phyloP scores from a whole-genome alignment of 192 early-diverging fungal genomes.

The Physocladia obscura region DNA sequence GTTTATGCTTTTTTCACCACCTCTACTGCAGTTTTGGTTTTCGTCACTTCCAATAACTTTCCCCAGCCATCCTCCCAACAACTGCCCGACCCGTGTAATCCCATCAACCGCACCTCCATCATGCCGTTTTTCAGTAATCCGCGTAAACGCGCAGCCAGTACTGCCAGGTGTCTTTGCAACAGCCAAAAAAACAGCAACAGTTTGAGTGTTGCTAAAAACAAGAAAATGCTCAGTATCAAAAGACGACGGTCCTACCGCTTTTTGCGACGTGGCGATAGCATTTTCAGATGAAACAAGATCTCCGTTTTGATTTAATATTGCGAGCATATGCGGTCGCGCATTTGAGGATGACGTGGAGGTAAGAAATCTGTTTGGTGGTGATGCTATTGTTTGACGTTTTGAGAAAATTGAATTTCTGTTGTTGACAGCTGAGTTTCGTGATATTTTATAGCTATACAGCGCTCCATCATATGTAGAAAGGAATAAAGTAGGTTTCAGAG shows the following conservation, averaged over 20 bases:
- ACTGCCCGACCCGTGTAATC: neutral
- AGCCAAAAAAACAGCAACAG: neutral
- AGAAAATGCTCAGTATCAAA: neutral
- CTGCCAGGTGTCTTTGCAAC: neutral
- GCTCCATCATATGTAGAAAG: neutral
- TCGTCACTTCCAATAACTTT: too few relatives aligned
- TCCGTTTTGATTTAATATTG: conserved; percentile 6
- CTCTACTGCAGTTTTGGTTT: neutral
- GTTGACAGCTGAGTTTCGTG: neutral
- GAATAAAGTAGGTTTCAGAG: neutral
- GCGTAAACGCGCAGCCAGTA: too few relatives aligned
- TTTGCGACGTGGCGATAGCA: too few relatives aligned
- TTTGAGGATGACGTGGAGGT: neutral
- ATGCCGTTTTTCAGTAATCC: neutral
- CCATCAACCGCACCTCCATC: neutral
- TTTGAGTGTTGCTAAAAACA: neutral
- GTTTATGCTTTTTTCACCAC: neutral
- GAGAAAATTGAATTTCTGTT: too few relatives aligned
- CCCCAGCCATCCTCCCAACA: too few relatives aligned
- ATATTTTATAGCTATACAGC: neutral
- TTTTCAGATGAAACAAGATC: neutral
- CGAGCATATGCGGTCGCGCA: neutral
- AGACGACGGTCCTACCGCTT: too few relatives aligned
- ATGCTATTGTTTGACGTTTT: too few relatives aligned
- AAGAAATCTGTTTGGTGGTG: too few relatives aligned